Conservation (phyloP, 208 protist species). For the Wallacemonas sp. region DNA sequence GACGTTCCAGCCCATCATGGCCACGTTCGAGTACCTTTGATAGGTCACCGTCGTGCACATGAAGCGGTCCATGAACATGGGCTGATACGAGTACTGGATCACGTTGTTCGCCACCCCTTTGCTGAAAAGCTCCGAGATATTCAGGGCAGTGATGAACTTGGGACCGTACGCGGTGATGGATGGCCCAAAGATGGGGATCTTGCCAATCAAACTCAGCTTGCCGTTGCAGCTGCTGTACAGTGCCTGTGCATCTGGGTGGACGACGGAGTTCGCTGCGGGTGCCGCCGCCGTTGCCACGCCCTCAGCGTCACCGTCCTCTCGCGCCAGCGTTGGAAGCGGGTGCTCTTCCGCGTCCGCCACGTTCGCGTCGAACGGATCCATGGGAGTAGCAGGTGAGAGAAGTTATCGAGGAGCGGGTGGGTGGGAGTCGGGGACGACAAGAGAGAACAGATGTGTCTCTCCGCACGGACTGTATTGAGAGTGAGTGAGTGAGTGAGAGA, state of each 20-base stretch:
- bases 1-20: slow-evolving; percentile 23
- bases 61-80: slow-evolving; percentile 32
- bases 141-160: slow-evolving; percentile 18
- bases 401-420: too few relatives aligned
- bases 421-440: not conserved
- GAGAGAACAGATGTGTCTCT: not conserved
- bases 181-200: slow-evolving; percentile 22
- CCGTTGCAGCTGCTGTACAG: slow-evolving; percentile 9
- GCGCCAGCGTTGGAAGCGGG: too few relatives aligned
- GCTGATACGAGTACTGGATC: slow-evolving; percentile 16
- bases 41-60: slow-evolving; percentile 10
- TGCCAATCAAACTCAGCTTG: slow-evolving; percentile 9
- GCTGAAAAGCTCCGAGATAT: slow-evolving; percentile 15
- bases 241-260: not conserved
- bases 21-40: slow-evolving; percentile 22
- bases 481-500: not conserved
- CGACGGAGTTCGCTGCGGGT: not conserved
- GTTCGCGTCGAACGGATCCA: not conserved
- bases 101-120: slow-evolving; percentile 33
- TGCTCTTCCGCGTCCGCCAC: not conserved
- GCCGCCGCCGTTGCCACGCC: not conserved
- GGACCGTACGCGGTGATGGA: slow-evolving; percentile 27
- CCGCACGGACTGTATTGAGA: too few relatives aligned
- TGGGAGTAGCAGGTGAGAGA: too few relatives aligned
- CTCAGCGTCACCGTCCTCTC: not conserved